phyloP scores from a whole-genome alignment of 805 yeast genomes.

The Starmerella gropengiesseri region DNA sequence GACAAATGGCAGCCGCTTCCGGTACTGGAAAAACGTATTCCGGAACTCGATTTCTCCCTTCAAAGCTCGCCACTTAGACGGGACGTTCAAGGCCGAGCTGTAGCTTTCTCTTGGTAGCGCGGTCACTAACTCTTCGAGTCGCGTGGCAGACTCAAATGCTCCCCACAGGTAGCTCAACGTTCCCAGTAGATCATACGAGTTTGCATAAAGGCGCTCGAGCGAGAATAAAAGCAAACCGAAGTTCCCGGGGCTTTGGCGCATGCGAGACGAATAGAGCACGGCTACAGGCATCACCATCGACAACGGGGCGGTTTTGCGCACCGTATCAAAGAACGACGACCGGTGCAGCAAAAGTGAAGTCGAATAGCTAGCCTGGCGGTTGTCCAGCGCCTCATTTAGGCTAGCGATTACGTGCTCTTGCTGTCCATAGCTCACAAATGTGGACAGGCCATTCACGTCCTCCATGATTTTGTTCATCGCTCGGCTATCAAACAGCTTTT shows the following conservation, averaged over 20 bases:
- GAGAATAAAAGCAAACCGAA: too few species aligned
- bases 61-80: constrained; percentile 43
- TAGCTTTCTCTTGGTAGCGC: background rate
- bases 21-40: constrained; percentile 47
- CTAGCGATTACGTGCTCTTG: background rate
- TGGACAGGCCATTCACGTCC: constrained; percentile 3
- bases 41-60: constrained; percentile 46
- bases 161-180: background rate
- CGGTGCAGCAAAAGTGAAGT: too few species aligned
- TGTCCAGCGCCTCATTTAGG: background rate
- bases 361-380: too few species aligned
- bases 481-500: constrained; percentile 39
- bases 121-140: constrained; percentile 23
- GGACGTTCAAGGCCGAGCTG: background rate
- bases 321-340: too few species aligned
- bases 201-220: background rate
- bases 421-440: constrained; percentile 3
- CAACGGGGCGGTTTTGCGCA: too few species aligned
- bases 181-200: background rate
- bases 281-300: too few species aligned
- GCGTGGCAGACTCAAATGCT: background rate
- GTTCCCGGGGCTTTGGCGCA: too few species aligned
- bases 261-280: too few species aligned
- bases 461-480: constrained; percentile 1
- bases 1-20: constrained; percentile 55